Conservation (phyloP, 2,329 filamentous ascomycete species). For the Xylariaceae sp. region DNA sequence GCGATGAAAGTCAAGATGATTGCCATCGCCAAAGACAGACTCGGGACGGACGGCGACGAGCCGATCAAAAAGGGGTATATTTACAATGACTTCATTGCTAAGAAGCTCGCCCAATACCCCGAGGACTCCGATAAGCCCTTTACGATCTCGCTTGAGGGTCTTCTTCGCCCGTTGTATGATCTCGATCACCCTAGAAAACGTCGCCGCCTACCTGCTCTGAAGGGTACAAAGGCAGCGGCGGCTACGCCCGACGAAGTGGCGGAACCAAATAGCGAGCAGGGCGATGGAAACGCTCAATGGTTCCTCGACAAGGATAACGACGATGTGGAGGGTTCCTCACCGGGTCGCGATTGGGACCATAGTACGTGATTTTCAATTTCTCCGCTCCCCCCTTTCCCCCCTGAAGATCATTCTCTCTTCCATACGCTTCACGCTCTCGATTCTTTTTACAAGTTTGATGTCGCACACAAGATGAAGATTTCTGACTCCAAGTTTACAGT, state of each 20-base stretch:
- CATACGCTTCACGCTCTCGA: background rate
- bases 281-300: slow-evolving; percentile 11
- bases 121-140: slow-evolving; percentile 26
- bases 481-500: background rate
- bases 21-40: slow-evolving; percentile 54
- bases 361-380: background rate
- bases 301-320: slow-evolving; percentile 27
- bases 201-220: slow-evolving; percentile 9
- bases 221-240: slow-evolving; percentile 8
- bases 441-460: background rate
- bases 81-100: slow-evolving; percentile 37
- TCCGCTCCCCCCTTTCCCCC: background rate
- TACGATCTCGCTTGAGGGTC: slow-evolving; percentile 25
- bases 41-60: slow-evolving; percentile 42
- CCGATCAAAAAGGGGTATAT: slow-evolving; percentile 35
- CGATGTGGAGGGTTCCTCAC: slow-evolving; percentile 20
- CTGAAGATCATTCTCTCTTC: background rate
- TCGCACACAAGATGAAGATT: too few relatives aligned
- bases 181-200: slow-evolving; percentile 21
- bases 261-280: slow-evolving; percentile 7
- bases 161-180: slow-evolving; percentile 30
- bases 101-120: slow-evolving; percentile 25
- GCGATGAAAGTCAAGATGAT: slow-evolving; percentile 85
- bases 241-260: slow-evolving; percentile 5
- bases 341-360: slow-evolving; percentile 9